Evolutionary conservation across 2,329 filamentous ascomycete species (phyloP).

Genomic region (Verticillium isaacii): DNA sequence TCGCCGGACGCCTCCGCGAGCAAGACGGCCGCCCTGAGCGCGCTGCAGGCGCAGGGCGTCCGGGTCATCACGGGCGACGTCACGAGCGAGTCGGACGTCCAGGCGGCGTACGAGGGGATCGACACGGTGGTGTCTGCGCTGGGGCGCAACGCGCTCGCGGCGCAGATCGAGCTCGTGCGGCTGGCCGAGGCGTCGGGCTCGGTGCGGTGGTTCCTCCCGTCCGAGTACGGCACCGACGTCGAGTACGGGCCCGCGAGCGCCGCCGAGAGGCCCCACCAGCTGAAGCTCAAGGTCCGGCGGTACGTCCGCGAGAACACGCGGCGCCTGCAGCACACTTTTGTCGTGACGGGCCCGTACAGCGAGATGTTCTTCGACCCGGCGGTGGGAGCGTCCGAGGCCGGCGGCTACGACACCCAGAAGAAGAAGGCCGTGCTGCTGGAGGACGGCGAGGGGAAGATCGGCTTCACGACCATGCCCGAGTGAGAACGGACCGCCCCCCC

Average conservation of each 20-base stretch:
- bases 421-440: slow-evolving; percentile 59
- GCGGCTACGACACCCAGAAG: slow-evolving; percentile 53
- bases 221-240: slow-evolving; percentile 63
- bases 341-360: slow-evolving; percentile 66
- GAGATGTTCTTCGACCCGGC: slow-evolving; percentile 53
- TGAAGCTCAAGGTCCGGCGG: slow-evolving; percentile 64
- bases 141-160: slow-evolving; percentile 56
- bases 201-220: slow-evolving; percentile 62
- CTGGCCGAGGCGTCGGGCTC: slow-evolving; percentile 48
- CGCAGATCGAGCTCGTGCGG: slow-evolving; percentile 57
- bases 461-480: slow-evolving; percentile 69
- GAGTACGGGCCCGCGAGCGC: slow-evolving; percentile 55
- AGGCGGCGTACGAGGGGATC: slow-evolving; percentile 50
- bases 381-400: slow-evolving; percentile 34
- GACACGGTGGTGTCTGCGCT: slow-evolving; percentile 64
- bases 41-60: slow-evolving; percentile 15
- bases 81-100: slow-evolving; percentile 37
- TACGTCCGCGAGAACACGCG: slow-evolving; percentile 49
- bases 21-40: slow-evolving; percentile 15
- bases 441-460: slow-evolving; percentile 56
- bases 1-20: slow-evolving; percentile 6
- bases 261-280: slow-evolving; percentile 62
- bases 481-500: slow-evolving; percentile 22
- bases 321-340: slow-evolving; percentile 56
- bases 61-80: slow-evolving; percentile 28